These are phyloP conservation scores for Malus orientalis DNA, from an alignment of 306 rosid genomes.

Conservation along the genomic window DNA sequence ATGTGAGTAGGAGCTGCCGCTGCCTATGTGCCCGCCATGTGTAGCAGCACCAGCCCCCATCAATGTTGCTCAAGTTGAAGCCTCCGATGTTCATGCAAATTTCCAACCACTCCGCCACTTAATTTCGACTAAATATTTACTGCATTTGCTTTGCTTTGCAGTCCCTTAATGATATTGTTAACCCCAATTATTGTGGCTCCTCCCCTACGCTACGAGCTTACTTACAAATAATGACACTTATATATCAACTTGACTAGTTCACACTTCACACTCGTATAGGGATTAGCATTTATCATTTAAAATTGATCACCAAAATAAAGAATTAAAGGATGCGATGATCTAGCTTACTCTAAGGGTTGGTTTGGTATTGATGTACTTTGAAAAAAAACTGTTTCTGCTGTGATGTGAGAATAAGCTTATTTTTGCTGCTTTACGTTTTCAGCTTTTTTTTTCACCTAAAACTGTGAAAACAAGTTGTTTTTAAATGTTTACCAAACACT, in stretches of 20 bases:
- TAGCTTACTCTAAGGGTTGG: neutral
- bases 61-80: neutral
- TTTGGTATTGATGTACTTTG: too few relatives aligned
- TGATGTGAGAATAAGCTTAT: too few relatives aligned
- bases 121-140: neutral
- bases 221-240: neutral
- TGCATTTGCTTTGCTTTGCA: neutral
- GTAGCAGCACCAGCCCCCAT: conserved; percentile 17
- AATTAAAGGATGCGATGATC: neutral
- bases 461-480: too few relatives aligned
- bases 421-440: too few relatives aligned
- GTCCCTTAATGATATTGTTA: neutral
- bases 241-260: too few relatives aligned
- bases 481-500: too few relatives aligned
- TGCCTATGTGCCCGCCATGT: conserved; percentile 45
- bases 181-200: neutral
- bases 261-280: too few relatives aligned
- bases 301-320: too few relatives aligned
- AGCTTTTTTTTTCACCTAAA: too few relatives aligned
- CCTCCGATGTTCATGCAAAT: neutral
- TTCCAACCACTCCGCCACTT: neutral
- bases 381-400: too few relatives aligned
- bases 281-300: too few relatives aligned
- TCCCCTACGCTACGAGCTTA: neutral
- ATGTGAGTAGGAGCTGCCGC: conserved; percentile 30